Evolutionary conservation across 140 eudicot genomes (phyloP).

Genomic region (Cichorium intybus): DNA sequence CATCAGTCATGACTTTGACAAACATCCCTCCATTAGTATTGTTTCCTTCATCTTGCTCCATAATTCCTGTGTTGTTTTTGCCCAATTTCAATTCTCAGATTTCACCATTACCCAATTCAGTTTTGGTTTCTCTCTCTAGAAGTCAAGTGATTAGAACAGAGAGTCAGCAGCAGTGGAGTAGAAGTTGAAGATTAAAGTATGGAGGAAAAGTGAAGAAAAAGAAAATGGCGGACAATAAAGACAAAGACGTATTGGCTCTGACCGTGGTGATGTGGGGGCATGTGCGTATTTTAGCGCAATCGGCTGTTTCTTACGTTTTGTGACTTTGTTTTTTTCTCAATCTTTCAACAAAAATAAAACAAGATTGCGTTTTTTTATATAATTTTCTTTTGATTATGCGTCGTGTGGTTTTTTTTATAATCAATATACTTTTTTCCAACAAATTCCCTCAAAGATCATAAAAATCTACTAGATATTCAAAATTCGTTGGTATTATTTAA

Average conservation of each 20-base stretch:
- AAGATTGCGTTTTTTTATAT: no score
- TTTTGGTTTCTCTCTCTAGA: not conserved
- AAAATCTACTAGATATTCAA: no score
- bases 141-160: constrained; percentile 14
- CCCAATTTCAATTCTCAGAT: constrained; percentile 2
- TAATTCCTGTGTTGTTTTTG: constrained; percentile 28
- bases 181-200: constrained; percentile 15
- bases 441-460: no score
- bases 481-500: no score
- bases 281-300: constrained; percentile 20
- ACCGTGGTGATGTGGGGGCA: constrained; percentile 12
- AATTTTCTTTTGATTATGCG: no score
- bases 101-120: not conserved
- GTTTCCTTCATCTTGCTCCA: constrained; percentile 47
- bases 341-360: not conserved
- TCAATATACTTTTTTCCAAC: no score
- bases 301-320: constrained; percentile 1
- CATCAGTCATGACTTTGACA: constrained; percentile 95
- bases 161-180: constrained; percentile 27
- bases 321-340: not conserved
- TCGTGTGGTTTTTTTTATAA: no score
- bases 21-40: constrained; percentile 40
- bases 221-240: constrained; percentile 51
- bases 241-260: constrained; percentile 26
- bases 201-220: constrained; percentile 44